Percentiles rank a stretch among this genome's conserved stretches.
Conservation (phyloP, 129 eudicot species). For the Scalesia atractyloides region DNA sequence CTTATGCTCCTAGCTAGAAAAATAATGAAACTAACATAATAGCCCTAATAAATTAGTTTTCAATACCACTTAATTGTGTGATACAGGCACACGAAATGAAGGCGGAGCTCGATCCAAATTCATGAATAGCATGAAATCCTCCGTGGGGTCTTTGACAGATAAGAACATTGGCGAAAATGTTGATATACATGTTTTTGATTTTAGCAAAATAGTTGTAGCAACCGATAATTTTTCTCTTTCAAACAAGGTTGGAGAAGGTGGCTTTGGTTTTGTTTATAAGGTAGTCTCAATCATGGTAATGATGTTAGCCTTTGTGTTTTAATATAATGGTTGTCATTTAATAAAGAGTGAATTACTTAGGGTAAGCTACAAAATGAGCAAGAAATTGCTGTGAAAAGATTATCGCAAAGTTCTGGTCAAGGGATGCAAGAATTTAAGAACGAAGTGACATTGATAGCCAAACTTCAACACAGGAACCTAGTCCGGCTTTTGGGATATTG, state of each 20-base stretch:
- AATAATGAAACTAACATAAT: slow-evolving; percentile 1
- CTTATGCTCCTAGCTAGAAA: not conserved
- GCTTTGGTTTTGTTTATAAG: slow-evolving; percentile 62
- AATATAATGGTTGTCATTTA: not conserved
- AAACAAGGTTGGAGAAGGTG: slow-evolving; percentile 61
- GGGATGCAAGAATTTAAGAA: slow-evolving; percentile 57
- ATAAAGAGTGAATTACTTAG: slow-evolving; percentile 15
- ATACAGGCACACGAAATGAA: slow-evolving; percentile 23
- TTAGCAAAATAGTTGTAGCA: slow-evolving; percentile 39
- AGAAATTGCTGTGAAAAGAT: slow-evolving; percentile 55
- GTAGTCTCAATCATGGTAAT: slow-evolving; percentile 19
- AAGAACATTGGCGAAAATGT: slow-evolving; percentile 27
- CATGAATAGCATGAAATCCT: slow-evolving; percentile 16
- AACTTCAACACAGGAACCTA: slow-evolving; percentile 59
- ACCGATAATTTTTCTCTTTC: slow-evolving; percentile 37
- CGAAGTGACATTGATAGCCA: slow-evolving; percentile 53
- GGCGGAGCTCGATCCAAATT: not conserved
- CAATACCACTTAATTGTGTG: not conserved
- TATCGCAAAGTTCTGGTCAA: slow-evolving; percentile 49
- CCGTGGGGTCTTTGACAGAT: slow-evolving; percentile 18
- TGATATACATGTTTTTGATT: slow-evolving; percentile 37
- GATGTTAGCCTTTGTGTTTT: slow-evolving; percentile 1
- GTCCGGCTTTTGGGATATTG: slow-evolving; percentile 58
- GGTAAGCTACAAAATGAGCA: slow-evolving; percentile 43
- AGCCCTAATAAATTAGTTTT: not conserved